These are phyloP conservation scores for Rhizophlyctis rosea DNA, from an alignment of 192 early-diverging fungal species.

Conservation along the genomic window DNA sequence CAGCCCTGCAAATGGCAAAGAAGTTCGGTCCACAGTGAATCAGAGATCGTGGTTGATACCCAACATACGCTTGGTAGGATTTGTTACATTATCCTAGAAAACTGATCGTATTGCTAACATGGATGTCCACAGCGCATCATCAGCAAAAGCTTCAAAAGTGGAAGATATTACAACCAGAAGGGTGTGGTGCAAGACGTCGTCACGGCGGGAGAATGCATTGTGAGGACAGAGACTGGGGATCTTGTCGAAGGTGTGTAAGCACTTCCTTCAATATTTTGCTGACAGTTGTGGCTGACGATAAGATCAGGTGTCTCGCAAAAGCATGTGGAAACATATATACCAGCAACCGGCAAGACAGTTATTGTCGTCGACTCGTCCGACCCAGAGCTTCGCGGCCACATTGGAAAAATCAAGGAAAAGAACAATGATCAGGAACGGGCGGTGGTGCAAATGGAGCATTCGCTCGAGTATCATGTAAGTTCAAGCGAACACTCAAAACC, in stretches of 20 bases:
- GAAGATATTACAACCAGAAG: conserved; percentile 30
- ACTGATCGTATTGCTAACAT: no score
- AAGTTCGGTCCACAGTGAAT: not conserved
- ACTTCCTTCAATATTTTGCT: not conserved
- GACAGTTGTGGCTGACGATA: not conserved
- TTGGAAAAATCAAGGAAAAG: conserved; percentile 23
- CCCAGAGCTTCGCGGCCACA: conserved; percentile 15
- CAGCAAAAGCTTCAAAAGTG: conserved; percentile 9
- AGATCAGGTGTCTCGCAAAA: conserved; percentile 11
- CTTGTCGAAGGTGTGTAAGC: conserved; percentile 22
- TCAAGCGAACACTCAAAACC: no score
- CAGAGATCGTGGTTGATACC: conserved; percentile 33
- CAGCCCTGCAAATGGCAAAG: not conserved
- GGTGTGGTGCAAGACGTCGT: conserved; percentile 34
- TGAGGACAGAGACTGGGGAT: conserved; percentile 20
- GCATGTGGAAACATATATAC: conserved; percentile 32
- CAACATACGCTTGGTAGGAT: conserved; percentile 19
- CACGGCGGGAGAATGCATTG: conserved; percentile 15
- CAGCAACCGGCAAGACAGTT: conserved; percentile 11
- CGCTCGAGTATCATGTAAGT: conserved; percentile 19
- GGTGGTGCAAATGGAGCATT: conserved; percentile 25
- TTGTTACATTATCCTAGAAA: no score
- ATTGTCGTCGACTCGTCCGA: conserved; percentile 21
- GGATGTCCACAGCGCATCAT: conserved; percentile 14
- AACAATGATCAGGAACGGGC: conserved; percentile 16